Percentiles rank a stretch among this genome's conserved stretches.
Conservation (phyloP, 345 rosid genomes). For the Trapa bicornis region DNA sequence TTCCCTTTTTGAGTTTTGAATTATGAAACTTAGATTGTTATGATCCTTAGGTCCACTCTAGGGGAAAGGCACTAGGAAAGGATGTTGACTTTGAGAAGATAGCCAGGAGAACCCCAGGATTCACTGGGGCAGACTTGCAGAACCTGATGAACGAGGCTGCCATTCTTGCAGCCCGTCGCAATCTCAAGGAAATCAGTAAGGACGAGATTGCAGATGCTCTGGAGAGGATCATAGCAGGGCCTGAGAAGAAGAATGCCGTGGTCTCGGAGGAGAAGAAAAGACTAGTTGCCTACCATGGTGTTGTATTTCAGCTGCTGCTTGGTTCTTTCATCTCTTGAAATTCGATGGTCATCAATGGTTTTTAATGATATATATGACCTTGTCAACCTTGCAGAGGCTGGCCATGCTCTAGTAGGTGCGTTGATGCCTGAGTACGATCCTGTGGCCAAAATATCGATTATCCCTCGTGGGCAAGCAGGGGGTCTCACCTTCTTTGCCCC, state of each 20-base stretch:
- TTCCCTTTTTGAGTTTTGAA: background rate
- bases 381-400: slow-evolving; percentile 52
- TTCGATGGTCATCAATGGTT: background rate
- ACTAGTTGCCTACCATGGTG: slow-evolving; percentile 91
- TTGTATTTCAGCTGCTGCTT: slow-evolving; percentile 15
- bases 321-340: background rate
- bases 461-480: slow-evolving; percentile 98
- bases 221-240: slow-evolving; percentile 97
- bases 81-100: slow-evolving; percentile 95
- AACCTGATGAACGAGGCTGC: slow-evolving; percentile 98
- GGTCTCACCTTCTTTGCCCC: slow-evolving; percentile 95
- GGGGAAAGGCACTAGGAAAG: slow-evolving; percentile 92
- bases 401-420: slow-evolving; percentile 94
- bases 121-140: slow-evolving; percentile 93
- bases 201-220: slow-evolving; percentile 96
- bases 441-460: slow-evolving; percentile 89
- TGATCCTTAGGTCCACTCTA: slow-evolving; percentile 66
- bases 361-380: background rate
- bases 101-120: slow-evolving; percentile 90
- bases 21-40: background rate
- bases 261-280: slow-evolving; percentile 89
- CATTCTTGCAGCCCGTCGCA: slow-evolving; percentile 92
- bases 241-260: slow-evolving; percentile 96
- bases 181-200: slow-evolving; percentile 94
- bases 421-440: slow-evolving; percentile 97